Base-by-base conservation (phyloP, 768 basidiomycete species). In the Pleurotus djamor region DNA sequence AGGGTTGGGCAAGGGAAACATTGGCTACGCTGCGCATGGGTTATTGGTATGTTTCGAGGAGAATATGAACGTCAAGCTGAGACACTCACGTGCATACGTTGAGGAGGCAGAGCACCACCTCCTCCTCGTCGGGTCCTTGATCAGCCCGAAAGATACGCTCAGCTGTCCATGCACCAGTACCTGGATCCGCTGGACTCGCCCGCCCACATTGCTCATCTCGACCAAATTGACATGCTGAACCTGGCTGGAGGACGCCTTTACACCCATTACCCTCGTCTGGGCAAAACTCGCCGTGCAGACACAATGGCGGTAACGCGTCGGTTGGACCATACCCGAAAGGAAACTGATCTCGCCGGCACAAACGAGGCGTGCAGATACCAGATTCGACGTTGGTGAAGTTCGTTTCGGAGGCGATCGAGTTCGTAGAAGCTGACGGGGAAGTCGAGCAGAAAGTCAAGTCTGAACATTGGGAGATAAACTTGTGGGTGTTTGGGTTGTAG, bases 231-330 rank as follows among this genome's bases (percentile, higher is more conserved):
- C 88, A 89, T 0, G 72, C 36, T 5, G 67, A 71, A 0, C 86
- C 87, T 2, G 79, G 68, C 0, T 66, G 58, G 0, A 76, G 68
- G 48, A 81, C 69, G 4, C 67, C 63, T 36, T 72, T 65, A 67
- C 88, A 91, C 3, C 78, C 79, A 63, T 80, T 80, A 10, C 83
- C 86, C 65, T 88, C 84, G 64, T 91, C 88, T 0, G 86, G 86
- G 63, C 87, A 89, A 71, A 85, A 89, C n/a, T 72, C 69, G 6
- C 79, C 84, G 13, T 59, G 50, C 1, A 72, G 65, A 64, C 88
- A 91, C 36, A 83, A 69, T 0, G 83, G 80, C 1, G 87, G 88
- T 7, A 87, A 67, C 1, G 64, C 57, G 8, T 74, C 72, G 3
- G 65, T 64, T 2, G 66, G 41, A 5, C 61, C 67, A 66, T 75